A percentile compares a stretch with the other conserved stretches of the same genome.
phyloP scores from a whole-genome alignment of 805 yeast species.

The Diddensiella transvaalensis region DNA sequence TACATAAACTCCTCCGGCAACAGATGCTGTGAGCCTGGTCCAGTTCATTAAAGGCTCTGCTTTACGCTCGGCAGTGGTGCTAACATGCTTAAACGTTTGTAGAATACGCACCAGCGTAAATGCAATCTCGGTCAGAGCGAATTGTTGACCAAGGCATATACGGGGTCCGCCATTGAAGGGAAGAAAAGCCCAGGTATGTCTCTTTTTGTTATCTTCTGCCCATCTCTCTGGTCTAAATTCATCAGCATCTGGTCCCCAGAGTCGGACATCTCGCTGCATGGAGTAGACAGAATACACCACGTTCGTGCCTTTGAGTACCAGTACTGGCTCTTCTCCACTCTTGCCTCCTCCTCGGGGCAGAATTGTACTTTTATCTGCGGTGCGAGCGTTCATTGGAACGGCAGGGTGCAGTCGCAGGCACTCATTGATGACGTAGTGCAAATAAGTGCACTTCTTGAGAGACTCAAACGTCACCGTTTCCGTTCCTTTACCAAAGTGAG shows the following conservation, averaged over 20 bases:
- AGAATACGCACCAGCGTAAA: slow-evolving; percentile 41
- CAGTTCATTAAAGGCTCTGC: background rate
- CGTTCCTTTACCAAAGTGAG: slow-evolving; percentile 33
- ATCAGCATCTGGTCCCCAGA: slow-evolving; percentile 46
- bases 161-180: slow-evolving; percentile 58
- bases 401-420: slow-evolving; percentile 49
- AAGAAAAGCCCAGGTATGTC: slow-evolving; percentile 46
- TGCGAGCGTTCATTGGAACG: slow-evolving; percentile 48
- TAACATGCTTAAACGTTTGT: slow-evolving; percentile 24
- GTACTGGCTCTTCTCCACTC: slow-evolving; percentile 38
- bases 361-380: slow-evolving; percentile 44
- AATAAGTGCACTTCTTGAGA: slow-evolving; percentile 47
- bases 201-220: slow-evolving; percentile 28
- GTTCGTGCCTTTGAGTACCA: slow-evolving; percentile 42
- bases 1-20: background rate
- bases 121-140: slow-evolving; percentile 51
- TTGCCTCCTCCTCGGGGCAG: slow-evolving; percentile 52
- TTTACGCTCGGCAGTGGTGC: background rate
- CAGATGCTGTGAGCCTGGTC: background rate
- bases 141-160: slow-evolving; percentile 54
- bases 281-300: slow-evolving; percentile 40
- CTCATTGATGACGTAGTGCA: slow-evolving; percentile 48
- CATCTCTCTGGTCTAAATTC: slow-evolving; percentile 49
- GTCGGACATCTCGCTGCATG: slow-evolving; percentile 40
- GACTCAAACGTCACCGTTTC: slow-evolving; percentile 41